A percentile compares a stretch with the other conserved stretches of the same genome.
phyloP scores from a whole-genome alignment of 1,284 basidiomycete genomes.

The Ustilago shanxiensis region DNA sequence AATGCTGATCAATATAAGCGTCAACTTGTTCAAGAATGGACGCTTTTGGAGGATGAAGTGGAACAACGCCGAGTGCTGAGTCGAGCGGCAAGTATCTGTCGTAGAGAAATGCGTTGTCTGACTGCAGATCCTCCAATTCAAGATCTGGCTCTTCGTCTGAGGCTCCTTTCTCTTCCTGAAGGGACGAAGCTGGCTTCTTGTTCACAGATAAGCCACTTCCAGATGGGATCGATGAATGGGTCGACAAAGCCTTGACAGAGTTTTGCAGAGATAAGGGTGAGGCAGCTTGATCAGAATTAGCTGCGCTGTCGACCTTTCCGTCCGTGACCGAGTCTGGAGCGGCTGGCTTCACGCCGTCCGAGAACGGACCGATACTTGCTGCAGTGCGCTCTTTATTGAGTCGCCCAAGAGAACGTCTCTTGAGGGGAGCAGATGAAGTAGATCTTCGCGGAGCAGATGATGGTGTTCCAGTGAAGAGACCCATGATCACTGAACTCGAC shows the following conservation, averaged over 20 bases:
- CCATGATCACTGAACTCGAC: constrained; percentile 20
- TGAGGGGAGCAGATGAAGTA: constrained; percentile 19
- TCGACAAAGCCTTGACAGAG: background rate
- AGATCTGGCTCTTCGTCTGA: constrained; percentile 21
- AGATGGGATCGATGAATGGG: background rate
- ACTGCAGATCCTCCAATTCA: constrained; percentile 30
- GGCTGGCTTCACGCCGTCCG: background rate
- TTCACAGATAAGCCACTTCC: background rate
- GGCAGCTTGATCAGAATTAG: background rate
- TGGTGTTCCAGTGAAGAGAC: constrained; percentile 26
- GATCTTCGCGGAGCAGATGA: constrained; percentile 15
- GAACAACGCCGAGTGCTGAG: constrained; percentile 19
- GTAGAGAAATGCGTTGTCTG: constrained; percentile 35
- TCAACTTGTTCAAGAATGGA: constrained; percentile 23
- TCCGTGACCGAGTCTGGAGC: constrained; percentile 2
- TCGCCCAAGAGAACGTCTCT: constrained; percentile 35
- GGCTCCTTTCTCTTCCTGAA: background rate
- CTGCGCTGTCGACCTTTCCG: background rate
- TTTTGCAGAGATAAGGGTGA: background rate
- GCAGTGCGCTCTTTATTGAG: background rate
- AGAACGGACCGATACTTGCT: background rate
- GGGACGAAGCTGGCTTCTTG: background rate
- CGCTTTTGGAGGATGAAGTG: background rate
- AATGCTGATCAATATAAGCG: constrained; percentile 25
- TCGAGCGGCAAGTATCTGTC: constrained; percentile 13